Conservation (phyloP, 2,329 filamentous ascomycete genomes). For the Arthrobotrys conoides region DNA sequence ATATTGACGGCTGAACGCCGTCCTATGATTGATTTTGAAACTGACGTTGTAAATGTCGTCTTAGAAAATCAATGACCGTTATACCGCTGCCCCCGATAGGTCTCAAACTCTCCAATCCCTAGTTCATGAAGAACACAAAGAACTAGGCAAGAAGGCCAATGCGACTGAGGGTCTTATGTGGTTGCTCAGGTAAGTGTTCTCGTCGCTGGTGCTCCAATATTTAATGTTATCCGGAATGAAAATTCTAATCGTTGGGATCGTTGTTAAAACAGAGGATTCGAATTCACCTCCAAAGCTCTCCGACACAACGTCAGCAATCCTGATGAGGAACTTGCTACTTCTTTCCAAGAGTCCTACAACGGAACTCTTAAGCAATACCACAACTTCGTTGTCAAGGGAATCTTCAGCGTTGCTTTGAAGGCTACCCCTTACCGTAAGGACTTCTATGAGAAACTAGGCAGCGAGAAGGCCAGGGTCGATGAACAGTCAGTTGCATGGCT, state of each 20-base stretch:
- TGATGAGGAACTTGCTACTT: constrained; percentile 82
- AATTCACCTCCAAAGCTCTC: constrained; percentile 91
- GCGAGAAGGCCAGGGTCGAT: too few species aligned
- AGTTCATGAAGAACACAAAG: constrained; percentile 80
- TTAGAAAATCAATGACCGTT: constrained; percentile 91
- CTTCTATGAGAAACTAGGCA: constrained; percentile 82
- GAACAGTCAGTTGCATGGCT: too few species aligned
- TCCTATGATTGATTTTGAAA: too few species aligned
- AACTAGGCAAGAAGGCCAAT: constrained; percentile 89
- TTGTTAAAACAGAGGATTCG: constrained; percentile 81
- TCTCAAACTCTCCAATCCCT: constrained; percentile 90
- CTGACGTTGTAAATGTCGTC: too few species aligned
- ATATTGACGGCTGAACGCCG: too few species aligned
- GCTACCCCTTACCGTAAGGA: constrained; percentile 93
- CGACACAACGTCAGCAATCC: constrained; percentile 80
- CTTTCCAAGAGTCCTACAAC: constrained; percentile 88
- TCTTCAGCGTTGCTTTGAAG: constrained; percentile 93
- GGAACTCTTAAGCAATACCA: constrained; percentile 92
- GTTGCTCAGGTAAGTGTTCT: constrained; percentile 66
- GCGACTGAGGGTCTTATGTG: constrained; percentile 92
- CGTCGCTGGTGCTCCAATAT: too few species aligned
- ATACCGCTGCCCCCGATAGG: constrained; percentile 81
- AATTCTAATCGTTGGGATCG: too few species aligned
- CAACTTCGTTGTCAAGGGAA: constrained; percentile 87
- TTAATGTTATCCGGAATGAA: too few species aligned